These are phyloP conservation scores for Baudoinia panamericana DNA, from an alignment of 495 filamentous ascomycete species.

Conservation along the genomic window DNA sequence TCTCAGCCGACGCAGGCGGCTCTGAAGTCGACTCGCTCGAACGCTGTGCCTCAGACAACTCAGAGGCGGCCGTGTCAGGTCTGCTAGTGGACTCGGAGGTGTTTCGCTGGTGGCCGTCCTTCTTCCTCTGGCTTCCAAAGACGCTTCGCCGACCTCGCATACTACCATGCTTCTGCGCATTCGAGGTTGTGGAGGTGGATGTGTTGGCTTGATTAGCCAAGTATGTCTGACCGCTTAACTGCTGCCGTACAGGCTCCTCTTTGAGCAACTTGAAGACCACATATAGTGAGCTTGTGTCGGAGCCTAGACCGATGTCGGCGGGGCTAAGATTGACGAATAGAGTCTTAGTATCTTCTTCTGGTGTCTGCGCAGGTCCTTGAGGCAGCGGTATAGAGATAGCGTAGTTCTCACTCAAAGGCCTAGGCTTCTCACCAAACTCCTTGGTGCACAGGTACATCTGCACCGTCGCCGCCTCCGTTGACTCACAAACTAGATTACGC, in stretches of 20 bases:
- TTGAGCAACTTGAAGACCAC: constrained; percentile 72
- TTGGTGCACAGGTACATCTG: constrained; percentile 70
- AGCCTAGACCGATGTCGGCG: constrained; percentile 68
- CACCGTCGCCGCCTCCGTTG: constrained; percentile 58
- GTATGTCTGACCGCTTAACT: not conserved
- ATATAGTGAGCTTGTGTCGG: constrained; percentile 53
- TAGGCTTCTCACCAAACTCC: constrained; percentile 43
- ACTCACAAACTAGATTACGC: constrained; percentile 60
- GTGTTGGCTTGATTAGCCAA: constrained; percentile 3
- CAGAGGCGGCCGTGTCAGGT: constrained; percentile 10
- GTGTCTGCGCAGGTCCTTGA: constrained; percentile 32
- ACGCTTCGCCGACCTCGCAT: constrained; percentile 56
- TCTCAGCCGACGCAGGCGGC: constrained; percentile 30
- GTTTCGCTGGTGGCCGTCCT: constrained; percentile 31
- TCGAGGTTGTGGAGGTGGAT: constrained; percentile 25
- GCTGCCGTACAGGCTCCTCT: constrained; percentile 31
- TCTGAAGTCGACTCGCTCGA: constrained; percentile 22
- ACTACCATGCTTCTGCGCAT: constrained; percentile 23
- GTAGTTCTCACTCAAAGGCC: constrained; percentile 69
- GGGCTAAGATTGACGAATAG: constrained; percentile 75
- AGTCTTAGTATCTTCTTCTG: constrained; percentile 57
- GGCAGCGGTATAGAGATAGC: constrained; percentile 45
- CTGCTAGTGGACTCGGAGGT: constrained; percentile 15
- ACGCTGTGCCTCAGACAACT: constrained; percentile 10
- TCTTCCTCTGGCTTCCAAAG: constrained; percentile 55